Base-by-base conservation (phyloP, 2,329 filamentous ascomycete genomes). In the Drechslerella coelobrocha region DNA sequence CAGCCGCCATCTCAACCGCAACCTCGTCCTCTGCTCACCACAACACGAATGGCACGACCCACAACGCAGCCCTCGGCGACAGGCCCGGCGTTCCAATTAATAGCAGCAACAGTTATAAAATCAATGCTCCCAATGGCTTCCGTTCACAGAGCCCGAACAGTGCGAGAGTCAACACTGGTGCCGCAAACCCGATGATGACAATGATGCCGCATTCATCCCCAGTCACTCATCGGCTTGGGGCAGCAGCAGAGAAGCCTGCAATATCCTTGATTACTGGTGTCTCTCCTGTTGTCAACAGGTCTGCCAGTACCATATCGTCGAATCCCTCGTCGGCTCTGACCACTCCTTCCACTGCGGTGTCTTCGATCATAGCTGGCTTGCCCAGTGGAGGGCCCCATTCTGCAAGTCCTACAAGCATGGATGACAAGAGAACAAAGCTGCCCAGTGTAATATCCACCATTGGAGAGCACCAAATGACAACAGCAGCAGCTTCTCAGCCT, bases 251-350 rank as follows among this genome's bases (percentile, higher is more conserved):
- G 23, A 71, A 51, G 37, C 66, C 66, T 29, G 48, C 27, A 21
- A 71, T 71, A 27, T 71, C 66, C 12, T 29, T 71, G 14, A 71
- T 71, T 10, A 71, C 66, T 29, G 53, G 59, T 27, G 55, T 71
- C 27, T 62, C 66, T 29, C 47, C 66, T 29, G 51, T 62, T 24
- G 47, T 60, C 29, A 24, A 63, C 39, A 63, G 29, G 39, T 55
- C 60, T 24, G 41, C 60, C 23, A 63, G 59, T 34, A 60, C 50
- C 27, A 51, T 59, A 39, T 57, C 66, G n/a, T 71, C 66, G 23
- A 63, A 63, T 55, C 51, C 60, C 12, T 63, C 60, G 9, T 71
- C 66, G 4, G 47, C 66, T 23, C 26, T 71, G 19, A 63, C 59
- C 2, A 71, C 66, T 4, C 66, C 66, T 21, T 71, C 59, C n/a